Evolutionary conservation across 805 yeast species (phyloP).

Genomic region (Yarrowia deformans): DNA sequence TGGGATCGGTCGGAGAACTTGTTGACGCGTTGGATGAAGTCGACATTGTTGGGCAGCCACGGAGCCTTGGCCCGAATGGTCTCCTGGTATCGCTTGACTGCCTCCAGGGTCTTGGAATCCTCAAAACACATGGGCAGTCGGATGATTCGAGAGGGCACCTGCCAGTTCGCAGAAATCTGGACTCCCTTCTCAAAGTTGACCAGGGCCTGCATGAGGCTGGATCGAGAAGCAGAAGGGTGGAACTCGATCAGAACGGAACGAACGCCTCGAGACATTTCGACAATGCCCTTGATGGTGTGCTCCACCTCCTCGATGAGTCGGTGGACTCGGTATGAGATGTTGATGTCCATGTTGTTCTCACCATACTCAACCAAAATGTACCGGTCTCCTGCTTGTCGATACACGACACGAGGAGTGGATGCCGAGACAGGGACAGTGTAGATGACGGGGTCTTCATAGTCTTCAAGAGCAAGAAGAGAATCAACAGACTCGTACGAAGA

Average conservation of each 20-base stretch:
- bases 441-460: constrained; percentile 77
- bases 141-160: constrained; percentile 80
- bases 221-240: constrained; percentile 71
- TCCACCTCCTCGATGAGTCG: constrained; percentile 77
- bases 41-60: constrained; percentile 98
- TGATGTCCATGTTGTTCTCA: constrained; percentile 83
- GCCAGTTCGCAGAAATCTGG: constrained; percentile 79
- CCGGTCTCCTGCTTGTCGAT: constrained; percentile 97
- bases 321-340: constrained; percentile 83
- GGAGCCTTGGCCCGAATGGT: constrained; percentile 94
- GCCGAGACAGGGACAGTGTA: constrained; percentile 56
- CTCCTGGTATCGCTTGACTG: constrained; percentile 89
- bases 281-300: constrained; percentile 74
- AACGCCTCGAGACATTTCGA: constrained; percentile 97
- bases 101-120: constrained; percentile 85
- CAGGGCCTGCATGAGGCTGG: constrained; percentile 65
- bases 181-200: constrained; percentile 79
- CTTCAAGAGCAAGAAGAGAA: constrained; percentile 66
- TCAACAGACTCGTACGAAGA: constrained; percentile 64
- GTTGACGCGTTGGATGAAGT: constrained; percentile 89
- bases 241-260: constrained; percentile 91
- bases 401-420: constrained; percentile 73
- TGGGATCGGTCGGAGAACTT: constrained; percentile 71
- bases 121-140: constrained; percentile 96
- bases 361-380: constrained; percentile 93